Evolutionary conservation across 441 rosid genomes (phyloP), one percentile per base, ranked within the genome.

Genomic region (Daphne laureola): DNA sequence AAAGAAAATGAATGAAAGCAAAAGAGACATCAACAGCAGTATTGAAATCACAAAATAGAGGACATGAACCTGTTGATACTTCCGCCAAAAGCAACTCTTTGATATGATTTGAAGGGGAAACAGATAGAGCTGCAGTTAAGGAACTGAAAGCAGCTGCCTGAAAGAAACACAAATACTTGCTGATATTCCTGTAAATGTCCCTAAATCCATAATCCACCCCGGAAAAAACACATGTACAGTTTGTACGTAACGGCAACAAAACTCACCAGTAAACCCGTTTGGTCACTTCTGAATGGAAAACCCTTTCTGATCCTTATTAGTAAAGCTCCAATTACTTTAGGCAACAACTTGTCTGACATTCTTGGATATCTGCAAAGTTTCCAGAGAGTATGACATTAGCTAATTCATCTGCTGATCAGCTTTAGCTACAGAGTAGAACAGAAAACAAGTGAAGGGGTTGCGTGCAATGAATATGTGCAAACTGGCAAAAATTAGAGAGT

Each of bases 311-410:
- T 71, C 80, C 73, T 78, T 50, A 67, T 68, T 50, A 67, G 70
- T 36, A 92, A 67, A 67, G 95, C 75, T 52, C 53, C 67, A 58
- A 92, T 71, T 44, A 84, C 80, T 55, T 67, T 77, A 6, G 80
- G 86, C 73, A 92, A 78, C 72, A 92, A 78, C 48, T 88, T 85
- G 62, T 64, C 71, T 7, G 96, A 91, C 96, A 92, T 84, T 81
- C 95, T 82, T 49, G 90, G 67, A 74, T 88, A 92, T 68, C 96
- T 86, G 78, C 53, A 62, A 58, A 66, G 73, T 46, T 23, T 51
- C 1, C 11, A 4, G 38, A 31, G 11, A 9, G 9, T 31, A 31
- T 31, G 38, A 31, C 38, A 2, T 31, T 31, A 31, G 38, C 38
- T 31, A 6, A 31, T 31, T 31, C 38, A 5, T 31, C 11, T 31